Base-by-base conservation (phyloP, 2,329 filamentous ascomycete genomes). In the Botrytis fragariae region DNA sequence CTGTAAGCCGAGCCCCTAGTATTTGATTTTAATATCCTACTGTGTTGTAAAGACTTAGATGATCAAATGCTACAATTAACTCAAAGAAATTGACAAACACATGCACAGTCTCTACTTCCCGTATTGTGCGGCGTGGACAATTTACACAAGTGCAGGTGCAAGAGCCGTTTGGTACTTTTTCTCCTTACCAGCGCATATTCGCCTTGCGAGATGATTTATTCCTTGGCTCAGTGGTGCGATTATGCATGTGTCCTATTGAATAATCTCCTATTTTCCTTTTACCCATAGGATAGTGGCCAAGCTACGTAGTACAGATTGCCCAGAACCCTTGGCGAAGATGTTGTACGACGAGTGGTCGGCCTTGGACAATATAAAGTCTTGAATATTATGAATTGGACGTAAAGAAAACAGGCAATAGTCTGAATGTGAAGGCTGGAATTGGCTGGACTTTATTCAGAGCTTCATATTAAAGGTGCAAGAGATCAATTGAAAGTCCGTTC, bases 311-410 rank as follows among this genome's bases (percentile, higher is more conserved):
- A 57, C 48, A 57, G 35, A 16, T 69, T 57, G 51, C n/a, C 48
- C 65, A 57, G 65, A 44, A 57, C n/a, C 16, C 48, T 69, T 44
- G 65, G 65, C 65, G 35, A 69, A 32, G 10, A 42, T 57, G n/a
- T 25, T 57, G 65, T 57, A 57, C 48, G 6, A 59, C n/a, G 7
- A 57, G 29, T 42, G 42, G 64, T 57, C n/a, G 39, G 35, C 65
- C 48, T 29, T 57, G 10, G 35, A 57, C n/a, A 22, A 57, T 42
- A 57, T 16, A 32, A 42, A 18, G 16, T 68, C 5, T 10, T 32
- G 2, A 14, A 39, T 48, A 37, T 68, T 35, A 12, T 18, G 48
- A 44, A 10, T 42, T 8, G 22, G 20, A 25, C n/a, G 35, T 39
- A 45, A 25, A 44, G 37, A 29, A 57, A 32, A 57, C 35, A 68